Base-by-base conservation (phyloP, 1,139 yeast species). In the Suhomyces wounanorum region DNA sequence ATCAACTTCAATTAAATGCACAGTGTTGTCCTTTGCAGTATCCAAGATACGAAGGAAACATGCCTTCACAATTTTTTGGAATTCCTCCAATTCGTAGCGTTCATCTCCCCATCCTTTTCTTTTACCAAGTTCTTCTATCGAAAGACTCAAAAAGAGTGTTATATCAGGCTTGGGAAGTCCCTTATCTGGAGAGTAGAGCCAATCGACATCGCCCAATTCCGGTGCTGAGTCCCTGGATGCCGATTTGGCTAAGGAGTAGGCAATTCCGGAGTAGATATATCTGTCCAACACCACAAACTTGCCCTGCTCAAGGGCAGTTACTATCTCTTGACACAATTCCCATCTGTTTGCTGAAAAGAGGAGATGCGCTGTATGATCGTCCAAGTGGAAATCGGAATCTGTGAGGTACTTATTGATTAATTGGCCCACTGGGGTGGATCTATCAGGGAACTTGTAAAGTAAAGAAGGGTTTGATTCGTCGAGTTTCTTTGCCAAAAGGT, bases 281-380 rank as follows among this genome's bases (percentile, higher is more conserved):
- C 99, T 73, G 65, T 95, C 99, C 53, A 91, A 67, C 0, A 95
- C 77, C 1, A 94, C 79, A 48, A 77, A 76, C 8, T 66, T 64
- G 0, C 97, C 97, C 0, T 64, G 56, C 1, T 72, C 62, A 38
- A 92, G 67, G 16, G 72, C 64, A 1, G 65, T 53, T 9, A 68
- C 61, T 5, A 95, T 82, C n/a, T 68, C 65, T 0, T 74, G 67
- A 5, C 78, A 79, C 33, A 83, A 64, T 68, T 94, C 99, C 99
- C 99, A 95, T 56, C 99, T 70, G 63, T 95, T 95, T 2, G 99
- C 97, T 60, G 92, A 84, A 67, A 95, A 95, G 38, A 95, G 72
- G 40, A 95, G 74, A 68, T 95, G 99, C 10, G 91, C 85, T 0
- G 96, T 77, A 66, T 90, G 86, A 61, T 88, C 95, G 30, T 84